phyloP scores from a whole-genome alignment of 1,284 basidiomycete genomes.

The Moesziomyces sp. region DNA sequence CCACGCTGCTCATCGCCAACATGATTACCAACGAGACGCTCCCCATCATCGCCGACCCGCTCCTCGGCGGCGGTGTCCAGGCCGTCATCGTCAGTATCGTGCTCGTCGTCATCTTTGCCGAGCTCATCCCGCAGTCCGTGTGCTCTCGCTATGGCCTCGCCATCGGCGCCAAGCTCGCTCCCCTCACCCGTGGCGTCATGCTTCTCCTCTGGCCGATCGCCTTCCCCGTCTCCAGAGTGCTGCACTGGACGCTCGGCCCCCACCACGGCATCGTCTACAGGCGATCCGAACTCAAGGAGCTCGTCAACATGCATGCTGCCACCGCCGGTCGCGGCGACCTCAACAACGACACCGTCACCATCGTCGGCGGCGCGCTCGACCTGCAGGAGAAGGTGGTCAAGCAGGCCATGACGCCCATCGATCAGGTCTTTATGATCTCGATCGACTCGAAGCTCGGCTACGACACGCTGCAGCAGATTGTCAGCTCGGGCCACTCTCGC shows the following conservation, averaged over 20 bases:
- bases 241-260: constrained; percentile 66
- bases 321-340: constrained; percentile 74
- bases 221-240: constrained; percentile 67
- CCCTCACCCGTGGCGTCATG: constrained; percentile 64
- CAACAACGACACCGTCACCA: constrained; percentile 78
- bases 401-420: constrained; percentile 83
- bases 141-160: constrained; percentile 68
- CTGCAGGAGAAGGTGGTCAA: constrained; percentile 77
- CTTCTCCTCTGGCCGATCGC: constrained; percentile 66
- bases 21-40: constrained; percentile 73
- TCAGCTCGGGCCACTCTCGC: constrained; percentile 79
- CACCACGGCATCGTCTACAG: constrained; percentile 67
- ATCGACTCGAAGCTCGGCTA: constrained; percentile 83
- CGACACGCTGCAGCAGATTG: constrained; percentile 78
- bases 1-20: constrained; percentile 66
- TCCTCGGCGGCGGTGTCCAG: constrained; percentile 84
- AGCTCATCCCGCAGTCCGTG: constrained; percentile 82
- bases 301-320: constrained; percentile 79
- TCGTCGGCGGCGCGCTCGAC: constrained; percentile 80
- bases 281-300: constrained; percentile 75
- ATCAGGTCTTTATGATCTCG: constrained; percentile 78
- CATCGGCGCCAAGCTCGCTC: constrained; percentile 66
- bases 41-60: constrained; percentile 86
- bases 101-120: constrained; percentile 76
- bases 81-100: constrained; percentile 70